Conservation (phyloP, 2,329 filamentous ascomycete genomes). For the Cercospora citrullina region DNA sequence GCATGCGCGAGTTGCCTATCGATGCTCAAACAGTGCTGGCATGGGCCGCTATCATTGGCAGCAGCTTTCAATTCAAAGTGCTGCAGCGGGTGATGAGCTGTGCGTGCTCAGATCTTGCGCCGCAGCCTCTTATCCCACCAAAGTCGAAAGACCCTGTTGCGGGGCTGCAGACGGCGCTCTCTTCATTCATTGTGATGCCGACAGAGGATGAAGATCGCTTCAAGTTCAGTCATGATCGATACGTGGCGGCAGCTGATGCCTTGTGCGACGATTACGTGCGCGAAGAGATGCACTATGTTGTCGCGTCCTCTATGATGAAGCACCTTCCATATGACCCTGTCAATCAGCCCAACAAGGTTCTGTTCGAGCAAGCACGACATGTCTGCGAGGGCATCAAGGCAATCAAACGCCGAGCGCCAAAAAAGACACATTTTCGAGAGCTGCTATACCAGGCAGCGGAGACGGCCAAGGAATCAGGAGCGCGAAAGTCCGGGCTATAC, state of each 20-base stretch:
- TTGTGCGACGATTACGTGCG: constrained; percentile 67
- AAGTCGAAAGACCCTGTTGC: constrained; percentile 69
- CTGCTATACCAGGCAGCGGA: constrained; percentile 78
- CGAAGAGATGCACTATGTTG: constrained; percentile 85
- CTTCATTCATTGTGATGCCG: constrained; percentile 76
- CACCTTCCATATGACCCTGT: constrained; percentile 63
- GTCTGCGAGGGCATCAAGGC: constrained; percentile 75
- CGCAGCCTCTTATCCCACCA: constrained; percentile 51
- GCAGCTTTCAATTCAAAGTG: constrained; percentile 78
- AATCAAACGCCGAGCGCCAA: constrained; percentile 64
- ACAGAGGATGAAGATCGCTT: constrained; percentile 85
- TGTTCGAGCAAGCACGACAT: constrained; percentile 76
- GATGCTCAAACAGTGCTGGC: constrained; percentile 76
- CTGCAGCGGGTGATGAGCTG: constrained; percentile 75
- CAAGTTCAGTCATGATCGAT: constrained; percentile 83
- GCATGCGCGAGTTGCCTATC: constrained; percentile 72
- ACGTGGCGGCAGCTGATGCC: constrained; percentile 72
- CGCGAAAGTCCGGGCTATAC: constrained; percentile 75
- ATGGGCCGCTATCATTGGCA: constrained; percentile 83
- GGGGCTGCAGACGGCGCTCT: constrained; percentile 78
- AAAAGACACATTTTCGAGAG: constrained; percentile 61
- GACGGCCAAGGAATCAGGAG: constrained; percentile 76
- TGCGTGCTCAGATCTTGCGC: constrained; percentile 62
- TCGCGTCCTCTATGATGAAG: constrained; percentile 77
- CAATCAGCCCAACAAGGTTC: constrained; percentile 48